Base-by-base conservation (phyloP, 1,284 basidiomycete species). In the Tetrapyrgos nigripes region DNA sequence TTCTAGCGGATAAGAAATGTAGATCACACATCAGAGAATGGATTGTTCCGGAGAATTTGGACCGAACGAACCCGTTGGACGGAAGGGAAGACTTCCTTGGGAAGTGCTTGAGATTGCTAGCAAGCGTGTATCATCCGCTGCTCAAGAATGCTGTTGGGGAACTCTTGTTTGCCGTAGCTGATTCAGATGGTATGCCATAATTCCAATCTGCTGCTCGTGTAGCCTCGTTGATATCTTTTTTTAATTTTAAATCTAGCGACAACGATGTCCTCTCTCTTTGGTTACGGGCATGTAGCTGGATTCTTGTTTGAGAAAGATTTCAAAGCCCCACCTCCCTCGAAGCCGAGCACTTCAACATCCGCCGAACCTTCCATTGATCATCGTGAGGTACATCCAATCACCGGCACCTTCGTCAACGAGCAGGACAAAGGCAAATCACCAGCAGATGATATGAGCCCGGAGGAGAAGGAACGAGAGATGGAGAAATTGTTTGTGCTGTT, bases 401-500 rank as follows among this genome's bases (percentile, higher is more conserved):
- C 92, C 1, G 92, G 90, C 19, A 84, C 84, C n/a, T 77, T 83
- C 57, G 68, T 70, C 61, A 75, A 77, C 4, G 67, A 94, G 92
- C 73, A 76, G 52, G 56, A 65, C 29, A 65, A 69, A 9, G 52
- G 50, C n/a, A 57, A 67, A 40, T 40, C 37, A 35, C 67, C 70
- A 61, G 55, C 70, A 40, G 45, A 73, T 24, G 83, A 88, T 44
- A 95, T 97, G 94, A 89, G 92, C 0, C 89, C 95, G 23, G 94
- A 95, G 69, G 94, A 97, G 79, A 96, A 95, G 72, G 93, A 96
- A 69, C 77, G 78, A 11, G 95, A 98, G 76, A 91, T 94, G 47
- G 95, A 97, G 76, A 89, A 88, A 68, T 77, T 98, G 46, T 94
- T 97, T 69, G 87, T 90, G 21, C 79, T 97, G n/a, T 97, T 98